Evolutionary conservation across 108 stramenopile species (phyloP).

Genomic region (Nitzschia inconspicua): DNA sequence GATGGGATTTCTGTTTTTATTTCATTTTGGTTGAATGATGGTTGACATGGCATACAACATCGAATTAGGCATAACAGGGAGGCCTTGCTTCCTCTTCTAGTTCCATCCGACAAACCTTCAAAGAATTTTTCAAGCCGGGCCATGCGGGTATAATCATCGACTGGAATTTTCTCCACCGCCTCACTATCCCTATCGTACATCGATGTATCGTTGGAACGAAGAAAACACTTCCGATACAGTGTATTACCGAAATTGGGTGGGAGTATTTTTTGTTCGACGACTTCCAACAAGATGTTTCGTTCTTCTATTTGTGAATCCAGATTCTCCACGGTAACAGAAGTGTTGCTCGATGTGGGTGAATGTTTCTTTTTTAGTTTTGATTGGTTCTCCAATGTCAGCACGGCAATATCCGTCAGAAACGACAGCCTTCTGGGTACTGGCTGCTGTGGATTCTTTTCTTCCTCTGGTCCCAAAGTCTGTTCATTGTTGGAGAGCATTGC

Average conservation of each 20-base stretch:
- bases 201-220: neutral
- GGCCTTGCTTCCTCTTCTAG: slow-evolving; percentile 29
- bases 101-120: slow-evolving; percentile 35
- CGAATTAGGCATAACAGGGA: slow-evolving; percentile 31
- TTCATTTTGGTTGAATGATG: neutral
- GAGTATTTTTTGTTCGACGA: slow-evolving; percentile 33
- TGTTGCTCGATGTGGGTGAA: neutral
- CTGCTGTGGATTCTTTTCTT: too few species aligned
- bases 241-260: slow-evolving; percentile 32
- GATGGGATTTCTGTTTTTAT: neutral
- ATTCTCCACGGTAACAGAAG: neutral
- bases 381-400: neutral
- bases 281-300: slow-evolving; percentile 23
- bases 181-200: slow-evolving; percentile 8
- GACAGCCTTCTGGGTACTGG: slow-evolving; percentile 3
- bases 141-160: slow-evolving; percentile 29
- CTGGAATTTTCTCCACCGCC: neutral
- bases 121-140: slow-evolving; percentile 43
- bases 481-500: neutral
- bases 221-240: slow-evolving; percentile 36
- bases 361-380: neutral
- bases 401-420: slow-evolving; percentile 37
- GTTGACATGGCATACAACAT: slow-evolving; percentile 12
- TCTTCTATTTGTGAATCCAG: slow-evolving; percentile 1
- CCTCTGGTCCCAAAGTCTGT: too few species aligned